phyloP scores from a whole-genome alignment of 257 asterid genomes.

The Vinca minor region DNA sequence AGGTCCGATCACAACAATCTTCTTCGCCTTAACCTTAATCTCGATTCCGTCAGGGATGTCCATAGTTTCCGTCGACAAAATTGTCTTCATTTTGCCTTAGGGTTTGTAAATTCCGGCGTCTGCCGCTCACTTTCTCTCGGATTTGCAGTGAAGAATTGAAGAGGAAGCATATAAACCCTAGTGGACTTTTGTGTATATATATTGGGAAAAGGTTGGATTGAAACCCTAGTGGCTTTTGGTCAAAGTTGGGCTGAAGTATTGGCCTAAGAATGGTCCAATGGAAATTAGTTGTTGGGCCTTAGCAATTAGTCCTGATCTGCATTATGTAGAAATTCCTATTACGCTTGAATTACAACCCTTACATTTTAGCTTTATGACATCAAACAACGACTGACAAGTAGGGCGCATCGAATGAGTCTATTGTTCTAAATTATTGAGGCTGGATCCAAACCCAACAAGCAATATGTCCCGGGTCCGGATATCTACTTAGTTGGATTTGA shows the following conservation, averaged over 20 bases:
- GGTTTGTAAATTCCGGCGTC: neutral
- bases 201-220: neutral
- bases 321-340: too few species aligned
- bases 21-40: conserved; percentile 64
- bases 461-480: too few species aligned
- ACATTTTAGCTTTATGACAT: too few species aligned
- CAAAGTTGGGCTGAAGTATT: neutral
- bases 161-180: conserved; percentile 15
- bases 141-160: neutral
- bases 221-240: conserved; percentile 1
- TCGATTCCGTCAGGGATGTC: conserved; percentile 69
- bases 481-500: too few species aligned
- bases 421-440: too few species aligned
- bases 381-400: too few species aligned
- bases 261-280: neutral
- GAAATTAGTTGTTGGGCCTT: neutral
- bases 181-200: neutral
- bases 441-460: too few species aligned
- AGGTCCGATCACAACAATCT: conserved; percentile 72
- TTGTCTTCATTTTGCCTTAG: conserved; percentile 48
- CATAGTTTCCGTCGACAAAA: conserved; percentile 61
- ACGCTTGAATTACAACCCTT: too few species aligned
- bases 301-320: too few species aligned
- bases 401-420: too few species aligned
- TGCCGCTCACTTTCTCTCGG: neutral